phyloP scores from a whole-genome alignment of 805 yeast species.

The Vanderwaltozyma tropicalis region DNA sequence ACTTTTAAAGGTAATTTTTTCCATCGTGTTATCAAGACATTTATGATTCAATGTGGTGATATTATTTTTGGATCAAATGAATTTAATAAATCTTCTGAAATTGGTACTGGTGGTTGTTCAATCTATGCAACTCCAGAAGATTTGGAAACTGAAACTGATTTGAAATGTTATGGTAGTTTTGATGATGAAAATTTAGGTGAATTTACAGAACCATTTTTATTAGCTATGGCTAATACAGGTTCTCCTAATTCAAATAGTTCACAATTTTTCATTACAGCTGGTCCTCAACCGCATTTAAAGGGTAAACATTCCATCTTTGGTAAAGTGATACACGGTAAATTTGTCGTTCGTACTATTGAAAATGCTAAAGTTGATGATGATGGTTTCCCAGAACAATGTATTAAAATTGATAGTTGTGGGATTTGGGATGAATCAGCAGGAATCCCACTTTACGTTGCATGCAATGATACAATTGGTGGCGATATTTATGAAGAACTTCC shows the following conservation, averaged over 20 bases:
- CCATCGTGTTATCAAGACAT: slow-evolving; percentile 57
- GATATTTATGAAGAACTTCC: slow-evolving; percentile 71
- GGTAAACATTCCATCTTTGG: slow-evolving; percentile 78
- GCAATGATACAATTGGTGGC: slow-evolving; percentile 51
- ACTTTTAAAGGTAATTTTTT: slow-evolving; percentile 39
- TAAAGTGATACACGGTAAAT: slow-evolving; percentile 53
- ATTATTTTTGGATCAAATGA: slow-evolving; percentile 31
- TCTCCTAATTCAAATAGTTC: slow-evolving; percentile 41
- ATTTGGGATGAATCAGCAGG: slow-evolving; percentile 44
- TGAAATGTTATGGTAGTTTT: slow-evolving; percentile 32
- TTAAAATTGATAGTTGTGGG: slow-evolving; percentile 51
- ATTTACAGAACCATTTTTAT: slow-evolving; percentile 35
- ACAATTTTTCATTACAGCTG: slow-evolving; percentile 64
- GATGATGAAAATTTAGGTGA: slow-evolving; percentile 48
- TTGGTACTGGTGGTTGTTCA: slow-evolving; percentile 40
- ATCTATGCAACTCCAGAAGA: slow-evolving; percentile 27
- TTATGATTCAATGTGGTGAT: slow-evolving; percentile 65
- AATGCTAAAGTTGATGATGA: slow-evolving; percentile 36
- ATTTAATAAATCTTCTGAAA: slow-evolving; percentile 15
- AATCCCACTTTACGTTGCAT: slow-evolving; percentile 53
- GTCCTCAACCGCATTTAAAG: slow-evolving; percentile 59
- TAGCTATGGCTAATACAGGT: slow-evolving; percentile 59
- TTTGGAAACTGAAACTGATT: slow-evolving; percentile 4
- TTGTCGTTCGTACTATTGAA: slow-evolving; percentile 59
- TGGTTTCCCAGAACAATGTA: slow-evolving; percentile 33